Evolutionary conservation across 768 basidiomycete species (phyloP), one percentile per base, ranked within the genome.

Genomic region (Gymnopilus dilepis): DNA sequence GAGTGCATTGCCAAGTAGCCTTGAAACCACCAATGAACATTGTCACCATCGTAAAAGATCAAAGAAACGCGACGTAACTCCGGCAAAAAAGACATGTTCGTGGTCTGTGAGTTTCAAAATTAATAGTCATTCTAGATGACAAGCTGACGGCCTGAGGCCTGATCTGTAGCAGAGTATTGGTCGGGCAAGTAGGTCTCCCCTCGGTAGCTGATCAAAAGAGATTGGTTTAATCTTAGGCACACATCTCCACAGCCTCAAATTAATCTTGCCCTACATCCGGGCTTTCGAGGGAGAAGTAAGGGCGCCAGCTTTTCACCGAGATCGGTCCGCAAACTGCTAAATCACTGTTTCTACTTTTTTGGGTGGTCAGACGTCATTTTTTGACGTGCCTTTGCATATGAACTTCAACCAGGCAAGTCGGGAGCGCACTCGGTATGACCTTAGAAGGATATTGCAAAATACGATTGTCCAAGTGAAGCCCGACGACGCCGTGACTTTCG

Each of bases 311-410:
- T 53, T 42, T 57, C 31, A 63, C 62, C 53, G 50, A 59, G 7
- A 21, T 56, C 19, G 26, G 51, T 47, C 37, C 59, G 58, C 45
- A 17, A 19, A 19, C 21, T 30, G 17, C 28, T 33, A 41, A 26
- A 31, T 21, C 9, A 28, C 28, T 24, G 51, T 50, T 22, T 2
- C 19, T 43, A 31, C 30, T 28, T 9, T n/a, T 3, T 33, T 33
- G n/a, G 53, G 51, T 54, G 28, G 19, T 40, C 73, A 97, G 89
- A 86, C 91, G 11, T 83, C 94, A 0, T 94, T 97, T 70, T 97
- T 97, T 65, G 95, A 97, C 70, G 92, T 94, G 6, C 93, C 94
- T 19, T 80, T 98, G 21, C 95, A 98, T 70, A 82, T 86, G 75
- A 94, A 92, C 65, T 89, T 96, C 69, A 81, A 89, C 69, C 79